Conservation (phyloP, 139 green algal genomes). For the Klebsormidium nitens region DNA sequence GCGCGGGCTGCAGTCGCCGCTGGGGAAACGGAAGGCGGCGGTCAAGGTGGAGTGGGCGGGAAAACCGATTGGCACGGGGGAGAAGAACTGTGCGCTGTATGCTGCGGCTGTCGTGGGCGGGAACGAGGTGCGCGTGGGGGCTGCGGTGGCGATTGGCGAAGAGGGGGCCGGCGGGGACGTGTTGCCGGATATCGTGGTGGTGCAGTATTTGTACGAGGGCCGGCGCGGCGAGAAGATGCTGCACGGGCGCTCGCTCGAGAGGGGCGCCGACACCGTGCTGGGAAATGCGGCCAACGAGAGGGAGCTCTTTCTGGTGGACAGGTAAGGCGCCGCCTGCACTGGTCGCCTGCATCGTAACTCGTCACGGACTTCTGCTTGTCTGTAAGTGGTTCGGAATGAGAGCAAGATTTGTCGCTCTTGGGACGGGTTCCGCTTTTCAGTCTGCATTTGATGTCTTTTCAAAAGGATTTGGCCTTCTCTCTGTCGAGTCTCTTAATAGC, state of each 20-base stretch:
- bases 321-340: neutral
- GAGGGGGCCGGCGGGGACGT: neutral
- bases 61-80: neutral
- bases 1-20: neutral
- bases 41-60: neutral
- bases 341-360: no score
- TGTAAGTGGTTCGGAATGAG: no score
- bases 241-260: constrained; percentile 63
- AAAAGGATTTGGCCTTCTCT: no score
- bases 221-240: constrained; percentile 38
- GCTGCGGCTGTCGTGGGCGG: neutral
- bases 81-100: neutral
- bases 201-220: constrained; percentile 66
- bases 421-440: no score
- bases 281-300: constrained; percentile 68
- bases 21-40: neutral
- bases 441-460: no score
- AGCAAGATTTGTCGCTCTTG: no score
- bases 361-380: no score
- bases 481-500: no score
- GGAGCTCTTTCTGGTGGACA: constrained; percentile 78
- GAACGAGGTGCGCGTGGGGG: constrained; percentile 1
- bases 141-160: no score
- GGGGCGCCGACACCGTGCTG: constrained; percentile 76
- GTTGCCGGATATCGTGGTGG: constrained; percentile 40